Percentiles rank a stretch among this genome's conserved stretches.
phyloP scores from a whole-genome alignment of 2,329 filamentous ascomycete genomes.

The Pseudogymnoascus sp. region DNA sequence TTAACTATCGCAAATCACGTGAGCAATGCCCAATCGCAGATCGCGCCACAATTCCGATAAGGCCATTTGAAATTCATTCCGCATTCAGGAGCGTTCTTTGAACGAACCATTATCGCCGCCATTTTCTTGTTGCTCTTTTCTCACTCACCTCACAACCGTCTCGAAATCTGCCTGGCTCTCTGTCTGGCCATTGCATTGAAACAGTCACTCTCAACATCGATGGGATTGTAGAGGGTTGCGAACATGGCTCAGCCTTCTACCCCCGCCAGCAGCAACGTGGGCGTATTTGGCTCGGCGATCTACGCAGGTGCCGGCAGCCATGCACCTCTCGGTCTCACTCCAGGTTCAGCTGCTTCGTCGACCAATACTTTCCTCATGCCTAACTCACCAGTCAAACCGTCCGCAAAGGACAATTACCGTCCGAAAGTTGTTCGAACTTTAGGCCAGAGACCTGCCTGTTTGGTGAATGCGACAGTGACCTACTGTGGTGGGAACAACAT shows the following conservation, averaged over 20 bases:
- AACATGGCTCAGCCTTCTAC: slow-evolving; percentile 39
- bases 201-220: neutral
- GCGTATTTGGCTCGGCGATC: slow-evolving; percentile 37
- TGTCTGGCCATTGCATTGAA: neutral
- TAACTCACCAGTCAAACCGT: slow-evolving; percentile 64
- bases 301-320: slow-evolving; percentile 15
- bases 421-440: slow-evolving; percentile 74
- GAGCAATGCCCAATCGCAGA: neutral
- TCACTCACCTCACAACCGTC: neutral
- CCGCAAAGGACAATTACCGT: slow-evolving; percentile 64
- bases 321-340: slow-evolving; percentile 27
- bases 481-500: slow-evolving; percentile 97
- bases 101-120: neutral
- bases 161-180: neutral
- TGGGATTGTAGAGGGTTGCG: slow-evolving; percentile 7
- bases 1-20: neutral
- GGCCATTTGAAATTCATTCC: slow-evolving; percentile 8
- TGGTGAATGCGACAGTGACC: slow-evolving; percentile 98
- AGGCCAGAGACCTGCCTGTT: slow-evolving; percentile 77
- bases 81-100: neutral
- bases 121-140: neutral
- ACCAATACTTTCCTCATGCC: slow-evolving; percentile 88
- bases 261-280: slow-evolving; percentile 30
- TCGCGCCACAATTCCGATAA: slow-evolving; percentile 7
- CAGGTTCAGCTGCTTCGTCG: slow-evolving; percentile 44